phyloP scores from a whole-genome alignment of 1,284 basidiomycete genomes.

The Fomitiporia mediterranea region DNA sequence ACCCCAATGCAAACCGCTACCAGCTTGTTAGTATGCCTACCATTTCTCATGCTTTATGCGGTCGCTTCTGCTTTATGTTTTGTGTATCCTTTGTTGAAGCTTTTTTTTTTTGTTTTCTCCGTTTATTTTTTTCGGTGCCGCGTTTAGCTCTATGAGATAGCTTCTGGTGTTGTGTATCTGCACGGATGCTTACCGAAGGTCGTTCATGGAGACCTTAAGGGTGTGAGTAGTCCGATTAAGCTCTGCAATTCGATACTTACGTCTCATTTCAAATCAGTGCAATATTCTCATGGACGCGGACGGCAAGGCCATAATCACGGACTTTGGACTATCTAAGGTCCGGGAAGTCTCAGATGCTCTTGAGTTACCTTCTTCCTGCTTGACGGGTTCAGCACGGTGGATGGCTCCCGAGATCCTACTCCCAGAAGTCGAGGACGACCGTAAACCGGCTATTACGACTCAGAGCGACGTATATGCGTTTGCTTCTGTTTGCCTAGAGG shows the following conservation, averaged over 20 bases:
- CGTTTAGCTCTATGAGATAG: constrained; percentile 44
- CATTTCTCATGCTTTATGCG: not conserved
- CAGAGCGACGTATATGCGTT: constrained; percentile 55
- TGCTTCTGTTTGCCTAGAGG: constrained; percentile 53
- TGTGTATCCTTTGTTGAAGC: not conserved
- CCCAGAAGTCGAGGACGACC: constrained; percentile 42
- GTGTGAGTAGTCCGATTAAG: constrained; percentile 32
- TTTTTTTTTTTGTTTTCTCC: not conserved
- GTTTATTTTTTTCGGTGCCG: not conserved
- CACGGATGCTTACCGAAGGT: constrained; percentile 47
- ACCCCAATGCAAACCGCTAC: constrained; percentile 38
- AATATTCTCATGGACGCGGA: constrained; percentile 51
- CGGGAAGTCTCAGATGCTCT: constrained; percentile 40
- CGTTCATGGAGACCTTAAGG: constrained; percentile 55
- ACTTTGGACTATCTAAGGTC: constrained; percentile 55
- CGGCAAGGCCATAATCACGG: constrained; percentile 49
- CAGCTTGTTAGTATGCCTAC: constrained; percentile 35
- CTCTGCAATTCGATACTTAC: not conserved
- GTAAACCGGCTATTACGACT: constrained; percentile 37
- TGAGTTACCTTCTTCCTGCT: constrained; percentile 42
- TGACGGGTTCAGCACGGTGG: constrained; percentile 45
- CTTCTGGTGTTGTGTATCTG: constrained; percentile 48
- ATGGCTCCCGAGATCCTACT: constrained; percentile 52
- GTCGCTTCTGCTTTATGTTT: not conserved
- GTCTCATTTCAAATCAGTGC: constrained; percentile 32